Evolutionary conservation across 2,329 filamentous ascomycete species (phyloP).

Genomic region (Colletotrichum sp.): DNA sequence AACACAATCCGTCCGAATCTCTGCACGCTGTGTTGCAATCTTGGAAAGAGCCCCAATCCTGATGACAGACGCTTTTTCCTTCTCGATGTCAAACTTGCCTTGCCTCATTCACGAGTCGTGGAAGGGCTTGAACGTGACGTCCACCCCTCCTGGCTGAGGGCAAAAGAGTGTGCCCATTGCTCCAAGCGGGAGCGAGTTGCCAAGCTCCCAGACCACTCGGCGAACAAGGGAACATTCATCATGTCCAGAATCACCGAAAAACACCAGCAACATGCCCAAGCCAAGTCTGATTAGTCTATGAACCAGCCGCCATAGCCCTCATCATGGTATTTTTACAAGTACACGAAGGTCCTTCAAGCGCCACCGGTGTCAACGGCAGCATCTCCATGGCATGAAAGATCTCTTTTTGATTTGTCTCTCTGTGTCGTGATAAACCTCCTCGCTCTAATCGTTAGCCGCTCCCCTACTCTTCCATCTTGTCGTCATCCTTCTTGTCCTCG

Average conservation of each 20-base stretch:
- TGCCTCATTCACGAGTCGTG: too few relatives aligned
- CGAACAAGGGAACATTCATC: neutral
- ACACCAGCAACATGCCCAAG: neutral
- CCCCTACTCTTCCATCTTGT: conserved; percentile 88
- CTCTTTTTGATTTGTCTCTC: conserved; percentile 7
- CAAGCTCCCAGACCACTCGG: neutral
- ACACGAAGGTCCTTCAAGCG: conserved; percentile 10
- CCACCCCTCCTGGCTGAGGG: accelerated
- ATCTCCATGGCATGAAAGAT: conserved; percentile 5
- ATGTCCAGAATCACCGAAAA: neutral
- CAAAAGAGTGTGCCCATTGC: neutral
- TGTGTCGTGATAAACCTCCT: conserved; percentile 5
- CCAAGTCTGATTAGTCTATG: conserved; percentile 25
- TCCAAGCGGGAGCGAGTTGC: neutral
- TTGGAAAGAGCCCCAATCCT: too few relatives aligned
- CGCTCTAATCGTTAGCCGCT: neutral
- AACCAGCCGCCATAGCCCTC: conserved; percentile 20
- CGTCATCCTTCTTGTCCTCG: conserved; percentile 62
- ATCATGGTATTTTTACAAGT: conserved; percentile 25
- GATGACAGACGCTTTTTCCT: too few relatives aligned
- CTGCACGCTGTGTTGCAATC: too few relatives aligned
- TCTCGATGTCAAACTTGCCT: too few relatives aligned
- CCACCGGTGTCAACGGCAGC: neutral
- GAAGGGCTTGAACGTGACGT: too few relatives aligned
- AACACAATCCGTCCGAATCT: neutral